Evolutionary conservation across 768 basidiomycete genomes (phyloP).

Genomic region (Amanita rimosa): DNA sequence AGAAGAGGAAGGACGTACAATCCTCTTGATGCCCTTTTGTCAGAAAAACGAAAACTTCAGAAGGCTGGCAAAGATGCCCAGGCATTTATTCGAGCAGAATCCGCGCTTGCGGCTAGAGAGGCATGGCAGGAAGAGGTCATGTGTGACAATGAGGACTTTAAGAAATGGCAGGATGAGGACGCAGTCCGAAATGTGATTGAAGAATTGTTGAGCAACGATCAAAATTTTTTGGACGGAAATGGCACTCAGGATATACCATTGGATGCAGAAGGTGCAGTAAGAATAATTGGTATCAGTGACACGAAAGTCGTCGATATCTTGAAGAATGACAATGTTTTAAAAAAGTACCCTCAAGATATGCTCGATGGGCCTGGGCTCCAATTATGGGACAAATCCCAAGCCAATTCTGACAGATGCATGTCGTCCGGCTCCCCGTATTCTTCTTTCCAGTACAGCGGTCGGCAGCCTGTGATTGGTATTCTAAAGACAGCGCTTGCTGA

Average conservation of each 20-base stretch:
- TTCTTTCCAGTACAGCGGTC: conserved; percentile 11
- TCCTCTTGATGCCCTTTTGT: conserved; percentile 44
- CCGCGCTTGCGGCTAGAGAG: conserved; percentile 20
- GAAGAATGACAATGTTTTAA: conserved; percentile 23
- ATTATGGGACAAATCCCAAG: conserved; percentile 6
- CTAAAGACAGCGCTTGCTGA: conserved; percentile 20
- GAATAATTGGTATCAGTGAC: conserved; percentile 27
- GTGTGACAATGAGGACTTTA: background rate
- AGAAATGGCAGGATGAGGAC: conserved; percentile 22
- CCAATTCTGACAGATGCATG: background rate
- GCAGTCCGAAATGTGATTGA: conserved; percentile 27
- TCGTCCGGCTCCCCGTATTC: background rate
- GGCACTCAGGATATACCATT: conserved; percentile 12
- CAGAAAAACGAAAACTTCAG: conserved; percentile 35
- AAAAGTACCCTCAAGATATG: conserved; percentile 10
- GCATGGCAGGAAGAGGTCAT: conserved; percentile 22
- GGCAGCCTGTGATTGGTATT: conserved; percentile 13
- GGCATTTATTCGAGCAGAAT: conserved; percentile 36
- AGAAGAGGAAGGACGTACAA: conserved; percentile 19
- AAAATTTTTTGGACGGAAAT: conserved; percentile 9
- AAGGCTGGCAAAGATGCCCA: conserved; percentile 26
- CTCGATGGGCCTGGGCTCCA: conserved; percentile 1
- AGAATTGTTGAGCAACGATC: conserved; percentile 7
- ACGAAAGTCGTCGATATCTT: conserved; percentile 33
- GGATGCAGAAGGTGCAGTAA: conserved; percentile 21